Evolutionary conservation across 2,329 filamentous ascomycete genomes (phyloP).

Genomic region (Fusarium succisae): DNA sequence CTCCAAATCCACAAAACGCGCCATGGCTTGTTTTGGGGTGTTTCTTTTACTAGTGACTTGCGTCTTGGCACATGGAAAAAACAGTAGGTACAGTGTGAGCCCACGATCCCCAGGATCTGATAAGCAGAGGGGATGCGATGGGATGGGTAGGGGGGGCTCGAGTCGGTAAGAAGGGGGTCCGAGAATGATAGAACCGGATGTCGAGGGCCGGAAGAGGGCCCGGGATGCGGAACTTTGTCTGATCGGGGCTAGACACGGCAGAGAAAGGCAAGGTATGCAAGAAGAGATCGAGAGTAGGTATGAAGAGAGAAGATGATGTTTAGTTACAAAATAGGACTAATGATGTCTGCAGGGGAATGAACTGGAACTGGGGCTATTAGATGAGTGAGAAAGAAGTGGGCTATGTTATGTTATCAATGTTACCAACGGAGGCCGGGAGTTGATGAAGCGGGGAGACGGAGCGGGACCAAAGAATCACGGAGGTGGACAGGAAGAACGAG

Average conservation of each 20-base stretch:
- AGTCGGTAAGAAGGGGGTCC: conserved; percentile 7
- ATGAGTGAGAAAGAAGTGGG: conserved; percentile 30
- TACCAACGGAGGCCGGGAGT: conserved; percentile 17
- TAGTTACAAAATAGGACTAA: conserved; percentile 20
- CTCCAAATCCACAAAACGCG: conserved; percentile 45
- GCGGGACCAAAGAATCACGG: conserved; percentile 7
- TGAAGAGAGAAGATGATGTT: conserved; percentile 21
- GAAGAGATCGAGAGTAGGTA: not conserved
- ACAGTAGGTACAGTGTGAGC: conserved; percentile 26
- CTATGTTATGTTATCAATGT: conserved; percentile 9
- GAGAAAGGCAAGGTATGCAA: conserved; percentile 1
- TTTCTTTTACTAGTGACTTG: conserved; percentile 6
- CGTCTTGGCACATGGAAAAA: conserved; percentile 16
- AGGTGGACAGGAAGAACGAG: not conserved
- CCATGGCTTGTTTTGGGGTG: conserved; percentile 33
- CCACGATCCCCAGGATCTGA: conserved; percentile 41
- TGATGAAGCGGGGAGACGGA: conserved; percentile 21
- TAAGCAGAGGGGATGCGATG: conserved; percentile 34
- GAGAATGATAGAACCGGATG: conserved; percentile 38
- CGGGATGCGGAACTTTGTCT: conserved; percentile 25
- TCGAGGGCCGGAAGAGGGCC: conserved; percentile 32
- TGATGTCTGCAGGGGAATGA: conserved; percentile 16
- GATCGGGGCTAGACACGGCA: conserved; percentile 24
- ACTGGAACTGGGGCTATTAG: conserved; percentile 19
- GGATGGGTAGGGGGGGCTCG: not conserved